Base-by-base conservation (phyloP, 352 stramenopile genomes). In the Phytophthora rubi region DNA sequence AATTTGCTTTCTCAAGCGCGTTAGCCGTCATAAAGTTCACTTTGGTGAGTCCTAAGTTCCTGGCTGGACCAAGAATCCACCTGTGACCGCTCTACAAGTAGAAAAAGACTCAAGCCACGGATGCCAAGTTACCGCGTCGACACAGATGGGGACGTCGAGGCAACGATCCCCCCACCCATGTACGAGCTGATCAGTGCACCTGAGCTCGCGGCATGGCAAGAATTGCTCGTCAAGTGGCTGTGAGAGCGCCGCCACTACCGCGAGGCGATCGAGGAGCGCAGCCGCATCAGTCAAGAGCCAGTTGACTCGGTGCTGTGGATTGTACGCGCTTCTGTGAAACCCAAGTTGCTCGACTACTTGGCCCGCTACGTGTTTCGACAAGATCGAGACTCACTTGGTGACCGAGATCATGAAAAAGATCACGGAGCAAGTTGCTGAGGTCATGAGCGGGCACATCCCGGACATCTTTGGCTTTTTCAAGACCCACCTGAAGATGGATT, bases 91-190 rank as follows among this genome's bases (percentile, higher is more conserved):
- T n/a, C 13, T 45, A n/a, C 37, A 45, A 45, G 37, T 45, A 7
- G 37, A 10, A 18, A 7, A 45, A 45, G 37, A n/a, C 37, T 45
- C 37, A 45, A 45, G 37, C 0, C 37, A 7, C 37, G 37, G 32
- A 55, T 55, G 26, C 49, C 49, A 10, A 26, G 23, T 21, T 55
- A 42, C 12, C 12, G 49, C 15, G 51, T 56, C 12, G 51, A 56
- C 28, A 3, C 12, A 3, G 28, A 56, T 16, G 28, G 51, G 10
- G 28, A 56, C 12, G 51, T 56, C 12, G 51, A 56, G 51, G 23
- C 42, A 26, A 26, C 44, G 7, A 51, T 13, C 18, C 44, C 44
- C 0, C 44, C 15, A 8, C 44, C 44, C 18, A 5, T 28, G 16
- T 13, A 21, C 42, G 42, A 28, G 44, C 18, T 51, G 16, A 51